Conservation (phyloP, 495 filamentous ascomycete genomes). For the Beverwykella pulmonaria region DNA sequence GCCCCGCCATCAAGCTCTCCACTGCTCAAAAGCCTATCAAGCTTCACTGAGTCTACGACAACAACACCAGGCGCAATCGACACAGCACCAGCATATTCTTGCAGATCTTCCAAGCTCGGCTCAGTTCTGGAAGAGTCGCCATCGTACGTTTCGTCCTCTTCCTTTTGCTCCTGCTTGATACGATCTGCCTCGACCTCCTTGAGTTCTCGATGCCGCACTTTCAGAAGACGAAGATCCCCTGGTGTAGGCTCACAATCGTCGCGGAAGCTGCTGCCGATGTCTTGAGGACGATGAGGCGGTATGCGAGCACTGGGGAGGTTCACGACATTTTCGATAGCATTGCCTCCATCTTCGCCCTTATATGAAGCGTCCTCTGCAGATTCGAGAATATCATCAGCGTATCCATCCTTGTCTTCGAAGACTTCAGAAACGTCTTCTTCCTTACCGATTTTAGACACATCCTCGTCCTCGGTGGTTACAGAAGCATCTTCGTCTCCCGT, state of each 20-base stretch:
- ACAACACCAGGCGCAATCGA: neutral
- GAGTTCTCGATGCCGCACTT: neutral
- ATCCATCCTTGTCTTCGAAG: too few relatives aligned
- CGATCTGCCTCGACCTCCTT: neutral
- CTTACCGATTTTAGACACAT: neutral
- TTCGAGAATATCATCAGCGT: neutral
- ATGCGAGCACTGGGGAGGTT: neutral
- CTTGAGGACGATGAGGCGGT: neutral
- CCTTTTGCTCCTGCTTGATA: neutral
- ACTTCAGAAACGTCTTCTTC: neutral
- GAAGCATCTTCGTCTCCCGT: neutral
- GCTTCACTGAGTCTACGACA: conserved; percentile 2
- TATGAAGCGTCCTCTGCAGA: neutral
- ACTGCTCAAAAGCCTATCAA: neutral
- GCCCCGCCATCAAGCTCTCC: neutral
- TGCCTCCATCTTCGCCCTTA: neutral
- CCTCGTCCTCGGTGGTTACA: neutral
- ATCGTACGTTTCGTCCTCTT: neutral
- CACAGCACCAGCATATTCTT: conserved; percentile 2
- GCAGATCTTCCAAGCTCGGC: neutral
- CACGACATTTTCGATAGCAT: neutral
- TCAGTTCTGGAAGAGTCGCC: neutral
- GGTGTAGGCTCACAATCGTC: neutral
- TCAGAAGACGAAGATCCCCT: neutral
- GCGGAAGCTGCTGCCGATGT: neutral